Percentiles rank a stretch among this genome's conserved stretches.
Evolutionary conservation across 2,329 filamentous ascomycete genomes (phyloP).

Genomic region (Alternaria sp.): DNA sequence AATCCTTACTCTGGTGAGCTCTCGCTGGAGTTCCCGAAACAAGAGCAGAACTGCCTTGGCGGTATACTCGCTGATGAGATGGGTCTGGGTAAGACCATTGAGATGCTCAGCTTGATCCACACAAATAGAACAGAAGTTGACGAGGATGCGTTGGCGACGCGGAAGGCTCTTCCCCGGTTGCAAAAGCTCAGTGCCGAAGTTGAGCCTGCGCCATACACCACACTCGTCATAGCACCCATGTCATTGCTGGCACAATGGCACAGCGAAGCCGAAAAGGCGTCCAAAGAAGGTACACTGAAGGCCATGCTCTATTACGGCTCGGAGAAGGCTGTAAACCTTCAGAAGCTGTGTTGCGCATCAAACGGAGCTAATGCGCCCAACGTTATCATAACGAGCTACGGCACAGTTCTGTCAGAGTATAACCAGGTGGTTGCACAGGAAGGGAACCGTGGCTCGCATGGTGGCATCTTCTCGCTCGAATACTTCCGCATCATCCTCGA

Average conservation of each 20-base stretch:
- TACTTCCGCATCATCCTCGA: conserved; percentile 97
- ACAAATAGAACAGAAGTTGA: conserved; percentile 70
- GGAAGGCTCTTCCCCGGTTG: conserved; percentile 69
- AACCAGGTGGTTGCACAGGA: conserved; percentile 72
- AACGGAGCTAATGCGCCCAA: conserved; percentile 82
- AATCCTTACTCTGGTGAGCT: conserved; percentile 97
- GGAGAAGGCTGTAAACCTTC: conserved; percentile 81
- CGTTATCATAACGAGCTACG: conserved; percentile 93
- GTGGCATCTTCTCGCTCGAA: conserved; percentile 83
- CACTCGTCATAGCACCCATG: conserved; percentile 95
- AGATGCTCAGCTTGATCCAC: conserved; percentile 95
- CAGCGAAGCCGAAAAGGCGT: conserved; percentile 91
- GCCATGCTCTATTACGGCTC: conserved; percentile 89
- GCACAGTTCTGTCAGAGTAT: conserved; percentile 88
- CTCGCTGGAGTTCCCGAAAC: conserved; percentile 86
- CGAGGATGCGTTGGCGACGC: conserved; percentile 47
- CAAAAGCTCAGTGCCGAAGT: conserved; percentile 64
- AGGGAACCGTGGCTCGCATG: conserved; percentile 68
- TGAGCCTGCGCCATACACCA: conserved; percentile 81
- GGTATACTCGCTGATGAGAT: conserved; percentile 96
- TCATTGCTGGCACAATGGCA: conserved; percentile 97
- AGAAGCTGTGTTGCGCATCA: conserved; percentile 75
- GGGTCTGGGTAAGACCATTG: conserved; percentile 97
- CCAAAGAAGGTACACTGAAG: conserved; percentile 80
- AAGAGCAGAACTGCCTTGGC: conserved; percentile 93